Base-by-base conservation (phyloP, 164 flowering plant genomes). In the Sextonia rubra region DNA sequence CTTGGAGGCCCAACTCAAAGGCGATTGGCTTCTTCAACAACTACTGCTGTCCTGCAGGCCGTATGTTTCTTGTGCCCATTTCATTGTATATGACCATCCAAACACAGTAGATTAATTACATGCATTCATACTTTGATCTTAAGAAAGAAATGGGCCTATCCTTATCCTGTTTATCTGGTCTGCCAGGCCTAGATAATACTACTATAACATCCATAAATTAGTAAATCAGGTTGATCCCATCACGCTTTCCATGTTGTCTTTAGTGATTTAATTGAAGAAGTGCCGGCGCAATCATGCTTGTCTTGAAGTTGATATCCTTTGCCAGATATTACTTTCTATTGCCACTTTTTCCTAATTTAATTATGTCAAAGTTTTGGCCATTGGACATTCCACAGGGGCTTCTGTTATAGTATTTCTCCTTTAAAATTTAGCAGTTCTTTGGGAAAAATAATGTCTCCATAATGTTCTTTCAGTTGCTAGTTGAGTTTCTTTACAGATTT, bases 1-100 rank as follows among this genome's bases (percentile, higher is more conserved):
- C 90, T 95, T 74, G 99, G 99, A 27, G 99, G 99, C 12, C 99
- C 93, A 68, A 91, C 95, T 86, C 97, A 89, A 80, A 86, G 98
- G 3, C 85, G 98, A 77, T 78, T 93, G 82, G 75, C 93, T 65
- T 81, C 86, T 75, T 78, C 83, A 27, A 68, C 75, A 22, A 82
- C 94, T 25, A 81, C 89, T 71, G 75, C 87, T 67, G 90, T 91
- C 61, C 73, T 93, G 82, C 83, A 86, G 82, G 96, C 97, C 78
- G 99, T 95, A 90, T 55, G 85, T 22, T 25, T 27, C 49, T 64
- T 48, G 7, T 64, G 44, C 14, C 17, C 27, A 64, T 27, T 27
- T 29, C 47, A 25, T 25, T 64, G 9, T 64, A 29, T 15, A 15
- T 64, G 27, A 64, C 15, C 27, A 25, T 5, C 44, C 12, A 12